A percentile compares a stretch with the other conserved stretches of the same genome.
phyloP scores from a whole-genome alignment of 352 stramenopile species.

The Phytopythium chamaehyphon region DNA sequence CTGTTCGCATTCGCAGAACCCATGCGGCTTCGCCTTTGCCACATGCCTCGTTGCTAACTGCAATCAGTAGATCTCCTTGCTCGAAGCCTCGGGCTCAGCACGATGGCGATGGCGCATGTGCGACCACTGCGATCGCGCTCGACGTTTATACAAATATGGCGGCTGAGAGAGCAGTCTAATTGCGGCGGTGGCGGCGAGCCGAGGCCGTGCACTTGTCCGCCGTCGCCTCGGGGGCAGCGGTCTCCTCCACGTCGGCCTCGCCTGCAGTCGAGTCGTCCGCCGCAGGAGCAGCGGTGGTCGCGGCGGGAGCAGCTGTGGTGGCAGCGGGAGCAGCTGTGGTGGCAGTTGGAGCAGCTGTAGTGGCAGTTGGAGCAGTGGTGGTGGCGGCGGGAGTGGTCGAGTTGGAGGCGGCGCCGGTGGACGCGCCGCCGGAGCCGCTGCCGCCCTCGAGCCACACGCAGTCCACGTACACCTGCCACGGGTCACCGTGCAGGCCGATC shows the following conservation, averaged over 20 bases:
- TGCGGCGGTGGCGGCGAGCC: slow-evolving; percentile 9
- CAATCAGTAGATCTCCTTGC: too few relatives aligned
- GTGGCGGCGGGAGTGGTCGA: slow-evolving; percentile 8
- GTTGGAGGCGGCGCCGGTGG: not conserved
- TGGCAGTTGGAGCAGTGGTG: slow-evolving; percentile 6
- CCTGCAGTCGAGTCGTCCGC: slow-evolving; percentile 3
- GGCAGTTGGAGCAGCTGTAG: slow-evolving; percentile 1
- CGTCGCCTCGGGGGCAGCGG: not conserved
- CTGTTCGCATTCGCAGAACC: too few relatives aligned
- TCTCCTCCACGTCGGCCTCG: not conserved
- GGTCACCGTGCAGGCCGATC: slow-evolving; percentile 20
- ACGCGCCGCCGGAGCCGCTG: slow-evolving; percentile 5
- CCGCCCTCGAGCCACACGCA: slow-evolving; percentile 9
- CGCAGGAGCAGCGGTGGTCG: not conserved
- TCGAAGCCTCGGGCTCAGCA: too few relatives aligned
- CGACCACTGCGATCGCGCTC: not conserved
- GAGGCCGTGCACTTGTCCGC: slow-evolving; percentile 14
- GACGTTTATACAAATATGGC: not conserved
- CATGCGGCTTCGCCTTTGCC: too few relatives aligned
- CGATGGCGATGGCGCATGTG: too few relatives aligned
- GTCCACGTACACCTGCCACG: slow-evolving; percentile 12
- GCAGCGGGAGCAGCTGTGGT: not conserved
- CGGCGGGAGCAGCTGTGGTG: slow-evolving; percentile 1
- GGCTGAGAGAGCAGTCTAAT: slow-evolving; percentile 1
- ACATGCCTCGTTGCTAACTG: too few relatives aligned